Evolutionary conservation across 2,329 filamentous ascomycete genomes (phyloP).

Genomic region (Cladosporium sp.): DNA sequence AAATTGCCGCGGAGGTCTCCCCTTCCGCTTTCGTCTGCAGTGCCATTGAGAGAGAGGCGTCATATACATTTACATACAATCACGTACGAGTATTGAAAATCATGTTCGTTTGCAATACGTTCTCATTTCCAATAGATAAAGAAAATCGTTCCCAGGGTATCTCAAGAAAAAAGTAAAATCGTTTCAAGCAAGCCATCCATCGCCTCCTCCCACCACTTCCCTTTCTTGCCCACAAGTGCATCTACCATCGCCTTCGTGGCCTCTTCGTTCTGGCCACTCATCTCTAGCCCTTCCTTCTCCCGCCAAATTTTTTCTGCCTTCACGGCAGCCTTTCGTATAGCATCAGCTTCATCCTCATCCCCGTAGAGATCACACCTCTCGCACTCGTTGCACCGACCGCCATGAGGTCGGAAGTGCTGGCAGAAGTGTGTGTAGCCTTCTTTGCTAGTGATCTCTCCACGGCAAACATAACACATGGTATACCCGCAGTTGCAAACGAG

Average conservation of each 20-base stretch:
- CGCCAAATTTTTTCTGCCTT: constrained; percentile 49
- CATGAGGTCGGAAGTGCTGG: constrained; percentile 86
- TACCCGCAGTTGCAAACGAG: constrained; percentile 94
- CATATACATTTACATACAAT: background rate
- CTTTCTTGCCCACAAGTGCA: constrained; percentile 24
- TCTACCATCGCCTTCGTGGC: constrained; percentile 27
- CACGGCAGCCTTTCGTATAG: constrained; percentile 43
- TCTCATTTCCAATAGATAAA: background rate
- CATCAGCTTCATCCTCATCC: constrained; percentile 49
- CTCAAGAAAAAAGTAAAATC: constrained; percentile 12
- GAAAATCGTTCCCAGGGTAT: constrained; percentile 9
- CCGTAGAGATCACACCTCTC: constrained; percentile 56
- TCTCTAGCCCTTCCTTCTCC: constrained; percentile 37
- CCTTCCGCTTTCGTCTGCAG: background rate
- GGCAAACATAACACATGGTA: constrained; percentile 97
- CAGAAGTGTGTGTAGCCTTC: constrained; percentile 94
- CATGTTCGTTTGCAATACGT: background rate
- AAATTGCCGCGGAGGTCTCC: background rate
- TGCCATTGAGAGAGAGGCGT: background rate
- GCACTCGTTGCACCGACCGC: constrained; percentile 74
- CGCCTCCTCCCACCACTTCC: constrained; percentile 24
- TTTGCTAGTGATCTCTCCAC: constrained; percentile 53
- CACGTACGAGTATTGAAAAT: background rate
- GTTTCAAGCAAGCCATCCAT: constrained; percentile 27
- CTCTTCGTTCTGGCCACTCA: constrained; percentile 18